Evolutionary conservation across 2,329 filamentous ascomycete species (phyloP), one percentile per base, ranked within the genome.

Genomic region (Botrytis deweyae): DNA sequence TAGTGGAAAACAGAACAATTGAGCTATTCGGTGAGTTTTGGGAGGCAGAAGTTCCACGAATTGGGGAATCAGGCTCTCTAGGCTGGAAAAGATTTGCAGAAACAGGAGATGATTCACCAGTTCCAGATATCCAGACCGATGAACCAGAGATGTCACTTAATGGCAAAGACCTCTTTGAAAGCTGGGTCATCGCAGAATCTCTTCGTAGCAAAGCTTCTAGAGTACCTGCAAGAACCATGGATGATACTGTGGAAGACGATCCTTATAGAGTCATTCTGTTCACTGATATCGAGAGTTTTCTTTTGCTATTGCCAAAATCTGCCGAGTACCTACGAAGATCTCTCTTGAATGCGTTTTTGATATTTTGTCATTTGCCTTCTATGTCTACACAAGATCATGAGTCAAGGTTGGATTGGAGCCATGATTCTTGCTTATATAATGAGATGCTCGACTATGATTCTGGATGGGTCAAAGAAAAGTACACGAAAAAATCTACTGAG

Each of bases 191-290:
- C 9, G 83, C 86, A 20, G 94, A 97, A 79, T 80, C 81, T n/a
- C 81, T 84, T 18, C 84, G 83, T 42, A 84, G 84, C 1, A 75
- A 79, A 22, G 82, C 83, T 61, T 86, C 91, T 14, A 85, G 84
- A 59, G 84, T 90, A 73, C 93, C 94, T 9, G 92, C 92, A 25
- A 88, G 92, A 67, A 92, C 92, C 0, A 78, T 92, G 75, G 94
- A 98, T 80, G 90, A 94, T 40, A 87, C 89, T 2, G 88, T 87
- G 25, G 91, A 93, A 76, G 91, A 95, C 74, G 95, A 98, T 79
- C 92, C 94, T 0, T 97, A 92, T 77, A 88, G 94, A 52, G 89
- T 96, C 5, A 88, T 97, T 64, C 88, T 98, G 79, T 94, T 91
- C 77, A 88, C 90, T 0, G 96, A 98, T 80, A 85, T 98, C 33